Evolutionary conservation across 1,139 yeast genomes (phyloP).

Genomic region (Candida sp.): DNA sequence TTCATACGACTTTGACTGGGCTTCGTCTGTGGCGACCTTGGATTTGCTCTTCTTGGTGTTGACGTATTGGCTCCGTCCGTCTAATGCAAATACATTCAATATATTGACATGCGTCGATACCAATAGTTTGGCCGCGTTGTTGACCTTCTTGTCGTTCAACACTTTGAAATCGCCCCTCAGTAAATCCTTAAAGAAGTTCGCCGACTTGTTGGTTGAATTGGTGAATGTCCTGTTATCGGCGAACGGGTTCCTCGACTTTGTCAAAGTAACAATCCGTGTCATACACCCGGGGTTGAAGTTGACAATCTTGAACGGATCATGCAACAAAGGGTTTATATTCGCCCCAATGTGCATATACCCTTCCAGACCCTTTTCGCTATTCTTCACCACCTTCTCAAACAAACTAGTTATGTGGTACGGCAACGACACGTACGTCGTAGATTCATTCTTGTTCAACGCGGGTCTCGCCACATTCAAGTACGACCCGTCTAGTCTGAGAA

Average conservation of each 20-base stretch:
- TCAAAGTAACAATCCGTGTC: constrained; percentile 26
- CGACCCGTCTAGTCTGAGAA: constrained; percentile 24
- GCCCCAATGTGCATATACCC: constrained; percentile 61
- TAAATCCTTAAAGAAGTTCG: constrained; percentile 21
- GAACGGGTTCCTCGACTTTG: constrained; percentile 10
- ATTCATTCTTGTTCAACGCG: constrained; percentile 33
- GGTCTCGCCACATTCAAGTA: constrained; percentile 48
- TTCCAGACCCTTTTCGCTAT: constrained; percentile 38
- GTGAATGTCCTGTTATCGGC: constrained; percentile 24
- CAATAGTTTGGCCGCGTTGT: constrained; percentile 22
- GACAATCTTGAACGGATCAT: constrained; percentile 56
- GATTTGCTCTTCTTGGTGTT: constrained; percentile 24
- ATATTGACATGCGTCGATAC: constrained; percentile 41
- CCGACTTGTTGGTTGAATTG: constrained; percentile 29
- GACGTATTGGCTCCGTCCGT: constrained; percentile 23
- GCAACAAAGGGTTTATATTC: constrained; percentile 52
- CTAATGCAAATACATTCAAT: constrained; percentile 39
- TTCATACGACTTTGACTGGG: constrained; percentile 14
- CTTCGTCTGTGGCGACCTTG: constrained; percentile 27
- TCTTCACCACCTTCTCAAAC: constrained; percentile 31
- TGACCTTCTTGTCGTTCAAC: constrained; percentile 1
- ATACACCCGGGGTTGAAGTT: constrained; percentile 61
- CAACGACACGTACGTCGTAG: constrained; percentile 46
- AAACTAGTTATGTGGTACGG: constrained; percentile 43
- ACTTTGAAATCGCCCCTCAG: constrained; percentile 2